Conservation (phyloP, 495 filamentous ascomycete genomes). For the Podospora conica region DNA sequence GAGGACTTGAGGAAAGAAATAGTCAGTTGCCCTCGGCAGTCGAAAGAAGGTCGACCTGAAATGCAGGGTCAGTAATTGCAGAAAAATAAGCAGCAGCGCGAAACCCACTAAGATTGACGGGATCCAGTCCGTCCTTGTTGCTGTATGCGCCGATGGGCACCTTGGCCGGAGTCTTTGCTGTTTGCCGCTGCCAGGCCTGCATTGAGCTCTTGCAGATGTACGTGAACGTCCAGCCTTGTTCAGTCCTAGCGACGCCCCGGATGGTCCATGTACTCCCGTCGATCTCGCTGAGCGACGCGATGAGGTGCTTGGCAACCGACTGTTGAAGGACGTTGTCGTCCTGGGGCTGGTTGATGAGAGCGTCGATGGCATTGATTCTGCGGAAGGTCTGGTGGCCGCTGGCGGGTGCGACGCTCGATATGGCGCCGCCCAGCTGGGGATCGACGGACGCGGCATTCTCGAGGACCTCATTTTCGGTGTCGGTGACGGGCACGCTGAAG, state of each 20-base stretch:
- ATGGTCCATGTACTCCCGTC: conserved; percentile 40
- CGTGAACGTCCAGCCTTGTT: conserved; percentile 43
- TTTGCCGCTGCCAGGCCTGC: conserved; percentile 39
- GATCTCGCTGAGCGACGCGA: conserved; percentile 28
- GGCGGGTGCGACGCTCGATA: conserved; percentile 9
- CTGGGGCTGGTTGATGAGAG: conserved; percentile 35
- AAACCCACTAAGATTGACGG: conserved; percentile 32
- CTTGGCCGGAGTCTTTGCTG: conserved; percentile 31
- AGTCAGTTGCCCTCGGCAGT: conserved; percentile 41
- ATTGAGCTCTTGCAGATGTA: conserved; percentile 46
- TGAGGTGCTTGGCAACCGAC: conserved; percentile 37
- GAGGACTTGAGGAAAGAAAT: conserved; percentile 38
- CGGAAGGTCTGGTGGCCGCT: conserved; percentile 10
- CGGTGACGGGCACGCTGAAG: conserved; percentile 30
- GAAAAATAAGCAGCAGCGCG: neutral
- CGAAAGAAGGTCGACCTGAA: conserved; percentile 44
- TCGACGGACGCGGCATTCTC: conserved; percentile 24
- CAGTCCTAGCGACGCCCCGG: conserved; percentile 31
- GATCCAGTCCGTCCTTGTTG: conserved; percentile 33
- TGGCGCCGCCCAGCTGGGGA: conserved; percentile 24
- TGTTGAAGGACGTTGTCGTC: conserved; percentile 40
- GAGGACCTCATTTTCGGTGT: conserved; percentile 25
- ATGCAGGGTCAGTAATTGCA: conserved; percentile 14
- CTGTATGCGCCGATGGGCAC: conserved; percentile 38
- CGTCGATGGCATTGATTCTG: conserved; percentile 30